Percentiles rank a stretch among this genome's conserved stretches.
These are phyloP conservation scores for Boletus pseudopeckii DNA, from an alignment of 768 basidiomycete species.

Conservation along the genomic window DNA sequence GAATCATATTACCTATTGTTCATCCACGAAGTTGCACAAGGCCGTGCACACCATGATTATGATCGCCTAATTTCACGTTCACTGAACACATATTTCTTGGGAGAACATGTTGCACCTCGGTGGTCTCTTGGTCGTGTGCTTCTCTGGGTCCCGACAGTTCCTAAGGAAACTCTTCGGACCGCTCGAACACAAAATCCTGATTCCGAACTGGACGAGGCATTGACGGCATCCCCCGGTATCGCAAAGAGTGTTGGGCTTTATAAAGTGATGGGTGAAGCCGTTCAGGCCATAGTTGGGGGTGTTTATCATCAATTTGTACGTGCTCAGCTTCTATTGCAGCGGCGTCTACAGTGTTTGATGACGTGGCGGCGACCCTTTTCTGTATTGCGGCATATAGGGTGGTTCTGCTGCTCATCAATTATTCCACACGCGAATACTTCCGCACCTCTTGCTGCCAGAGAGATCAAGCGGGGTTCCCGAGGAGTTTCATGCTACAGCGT, in stretches of 20 bases:
- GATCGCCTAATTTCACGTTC: constrained; percentile 54
- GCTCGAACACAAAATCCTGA: constrained; percentile 16
- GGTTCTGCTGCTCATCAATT: constrained; percentile 32
- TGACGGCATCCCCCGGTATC: constrained; percentile 34
- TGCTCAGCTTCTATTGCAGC: constrained; percentile 24
- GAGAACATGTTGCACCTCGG: constrained; percentile 67
- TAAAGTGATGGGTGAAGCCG: constrained; percentile 74
- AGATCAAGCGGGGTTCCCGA: constrained; percentile 28
- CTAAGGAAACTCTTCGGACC: constrained; percentile 33
- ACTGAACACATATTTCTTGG: constrained; percentile 67
- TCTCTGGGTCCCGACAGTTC: constrained; percentile 67
- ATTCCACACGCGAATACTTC: constrained; percentile 36
- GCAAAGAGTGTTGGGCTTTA: constrained; percentile 61
- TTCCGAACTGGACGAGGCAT: constrained; percentile 25
- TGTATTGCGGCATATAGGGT: constrained; percentile 17
- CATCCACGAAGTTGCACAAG: constrained; percentile 52
- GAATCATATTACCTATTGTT: constrained; percentile 74
- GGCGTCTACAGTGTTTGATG: constrained; percentile 4
- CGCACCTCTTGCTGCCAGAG: constrained; percentile 29
- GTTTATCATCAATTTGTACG: constrained; percentile 79
- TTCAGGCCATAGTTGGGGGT: constrained; percentile 73
- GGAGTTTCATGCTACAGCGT: constrained; percentile 28
- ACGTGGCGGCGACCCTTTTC: constrained; percentile 5
- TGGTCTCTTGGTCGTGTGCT: constrained; percentile 75
- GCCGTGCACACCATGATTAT: constrained; percentile 50